A percentile compares a stretch with the other conserved stretches of the same genome.
Conservation (phyloP, 768 basidiomycete genomes). For the Rhodocollybia butyracea region DNA sequence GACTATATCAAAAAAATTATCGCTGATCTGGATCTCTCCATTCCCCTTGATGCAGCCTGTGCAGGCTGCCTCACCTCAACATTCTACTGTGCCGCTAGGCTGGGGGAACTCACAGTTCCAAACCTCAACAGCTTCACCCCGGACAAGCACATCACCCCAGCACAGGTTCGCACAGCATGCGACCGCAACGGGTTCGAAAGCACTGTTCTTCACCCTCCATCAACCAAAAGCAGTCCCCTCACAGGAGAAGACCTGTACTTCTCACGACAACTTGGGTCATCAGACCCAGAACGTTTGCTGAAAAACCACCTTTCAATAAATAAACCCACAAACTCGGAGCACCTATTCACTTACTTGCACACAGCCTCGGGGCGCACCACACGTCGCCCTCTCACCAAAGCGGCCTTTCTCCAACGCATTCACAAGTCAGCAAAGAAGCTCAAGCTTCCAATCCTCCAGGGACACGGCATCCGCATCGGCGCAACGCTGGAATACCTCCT, state of each 20-base stretch:
- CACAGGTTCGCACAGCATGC: slow-evolving; percentile 11
- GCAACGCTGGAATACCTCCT: too few relatives aligned
- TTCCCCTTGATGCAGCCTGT: slow-evolving; percentile 30
- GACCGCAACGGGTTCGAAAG: slow-evolving; percentile 23
- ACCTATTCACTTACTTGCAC: slow-evolving; percentile 32
- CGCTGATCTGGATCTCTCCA: slow-evolving; percentile 18
- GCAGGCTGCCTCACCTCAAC: slow-evolving; percentile 34
- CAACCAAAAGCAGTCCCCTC: slow-evolving; percentile 20
- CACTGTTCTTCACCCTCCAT: slow-evolving; percentile 24
- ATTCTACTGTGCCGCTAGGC: slow-evolving; percentile 35
- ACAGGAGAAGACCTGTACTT: slow-evolving; percentile 30
- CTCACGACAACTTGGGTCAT: slow-evolving; percentile 21
- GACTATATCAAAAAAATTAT: slow-evolving; percentile 19
- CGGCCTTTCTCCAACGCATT: too few relatives aligned
- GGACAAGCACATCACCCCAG: slow-evolving; percentile 22
- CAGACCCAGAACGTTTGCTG: slow-evolving; percentile 23
- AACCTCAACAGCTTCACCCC: slow-evolving; percentile 27
- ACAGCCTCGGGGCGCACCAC: too few relatives aligned
- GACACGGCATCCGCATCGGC: too few relatives aligned
- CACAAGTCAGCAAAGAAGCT: too few relatives aligned
- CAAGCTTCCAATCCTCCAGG: too few relatives aligned
- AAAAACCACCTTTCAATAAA: slow-evolving; percentile 28
- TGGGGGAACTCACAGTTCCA: too few relatives aligned
- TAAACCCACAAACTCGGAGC: slow-evolving; percentile 15
- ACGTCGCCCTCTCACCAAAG: too few relatives aligned